A percentile compares a stretch with the other conserved stretches of the same genome.
phyloP scores from a whole-genome alignment of 306 rosid genomes.

The Cicer judaicum region DNA sequence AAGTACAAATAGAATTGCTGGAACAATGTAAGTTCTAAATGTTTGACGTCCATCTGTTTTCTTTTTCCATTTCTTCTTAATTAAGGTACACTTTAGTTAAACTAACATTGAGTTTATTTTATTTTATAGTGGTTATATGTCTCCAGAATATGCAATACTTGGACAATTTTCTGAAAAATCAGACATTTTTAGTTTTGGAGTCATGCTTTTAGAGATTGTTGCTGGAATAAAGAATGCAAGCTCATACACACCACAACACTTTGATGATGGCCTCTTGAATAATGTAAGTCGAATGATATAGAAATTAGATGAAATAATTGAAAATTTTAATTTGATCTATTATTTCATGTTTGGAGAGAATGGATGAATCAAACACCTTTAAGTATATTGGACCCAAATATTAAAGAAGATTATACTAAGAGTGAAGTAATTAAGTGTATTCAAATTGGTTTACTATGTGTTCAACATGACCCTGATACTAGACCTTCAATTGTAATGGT shows the following conservation, averaged over 20 bases:
- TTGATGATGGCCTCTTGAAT: not conserved
- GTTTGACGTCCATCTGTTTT: not conserved
- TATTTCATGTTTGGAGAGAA: constrained; percentile 52
- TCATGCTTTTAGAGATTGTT: constrained; percentile 6
- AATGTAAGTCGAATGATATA: not conserved
- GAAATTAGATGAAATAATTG: not conserved
- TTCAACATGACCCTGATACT: constrained; percentile 51
- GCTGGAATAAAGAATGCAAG: not conserved
- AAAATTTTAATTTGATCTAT: not conserved
- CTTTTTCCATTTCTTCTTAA: not conserved
- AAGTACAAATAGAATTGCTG: constrained; percentile 10
- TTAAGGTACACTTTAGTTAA: too few species aligned
- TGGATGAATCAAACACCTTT: constrained; percentile 48
- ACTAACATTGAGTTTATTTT: not conserved
- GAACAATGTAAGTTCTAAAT: constrained; percentile 9
- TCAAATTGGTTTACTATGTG: constrained; percentile 54
- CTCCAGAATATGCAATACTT: not conserved
- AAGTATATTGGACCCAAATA: constrained; percentile 45
- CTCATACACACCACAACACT: not conserved
- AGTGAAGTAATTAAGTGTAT: constrained; percentile 52
- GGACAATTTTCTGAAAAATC: constrained; percentile 10
- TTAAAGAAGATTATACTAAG: constrained; percentile 31
- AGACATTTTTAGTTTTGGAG: not conserved
- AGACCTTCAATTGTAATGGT: constrained; percentile 54
- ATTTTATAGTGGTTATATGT: not conserved